Conservation (phyloP, 768 basidiomycete genomes). For the Boletus rufocinnamomeus region DNA sequence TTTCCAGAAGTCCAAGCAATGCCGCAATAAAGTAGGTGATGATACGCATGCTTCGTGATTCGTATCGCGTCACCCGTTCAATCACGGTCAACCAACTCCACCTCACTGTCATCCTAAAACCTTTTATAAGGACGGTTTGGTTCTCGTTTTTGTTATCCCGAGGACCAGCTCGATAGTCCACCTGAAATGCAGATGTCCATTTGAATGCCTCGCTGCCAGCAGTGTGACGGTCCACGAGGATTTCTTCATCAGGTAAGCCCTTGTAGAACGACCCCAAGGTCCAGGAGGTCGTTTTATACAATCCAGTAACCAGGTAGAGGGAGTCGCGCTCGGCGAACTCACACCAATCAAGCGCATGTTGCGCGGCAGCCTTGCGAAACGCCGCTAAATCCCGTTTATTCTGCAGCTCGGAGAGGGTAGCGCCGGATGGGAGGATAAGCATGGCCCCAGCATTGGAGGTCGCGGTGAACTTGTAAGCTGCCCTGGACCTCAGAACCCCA, state of each 20-base stretch:
- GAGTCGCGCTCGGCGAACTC: not conserved
- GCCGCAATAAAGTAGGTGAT: not conserved
- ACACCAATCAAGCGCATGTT: conserved; percentile 1
- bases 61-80: not conserved
- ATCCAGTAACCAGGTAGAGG: conserved; percentile 10
- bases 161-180: not conserved
- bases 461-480: no score
- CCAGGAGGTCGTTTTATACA: conserved; percentile 3
- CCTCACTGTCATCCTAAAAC: no score
- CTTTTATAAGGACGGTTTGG: conserved; percentile 16
- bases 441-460: no score
- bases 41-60: not conserved
- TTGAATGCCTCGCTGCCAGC: not conserved
- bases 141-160: not conserved
- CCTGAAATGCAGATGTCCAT: not conserved
- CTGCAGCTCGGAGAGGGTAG: no score
- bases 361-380: no score
- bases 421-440: no score
- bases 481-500: not conserved
- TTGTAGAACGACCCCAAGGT: no score
- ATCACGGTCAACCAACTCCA: not conserved
- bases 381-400: no score
- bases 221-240: not conserved
- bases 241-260: not conserved
- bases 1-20: not conserved